Evolutionary conservation across 805 yeast genomes (phyloP).

Genomic region (Starmerella sp.): DNA sequence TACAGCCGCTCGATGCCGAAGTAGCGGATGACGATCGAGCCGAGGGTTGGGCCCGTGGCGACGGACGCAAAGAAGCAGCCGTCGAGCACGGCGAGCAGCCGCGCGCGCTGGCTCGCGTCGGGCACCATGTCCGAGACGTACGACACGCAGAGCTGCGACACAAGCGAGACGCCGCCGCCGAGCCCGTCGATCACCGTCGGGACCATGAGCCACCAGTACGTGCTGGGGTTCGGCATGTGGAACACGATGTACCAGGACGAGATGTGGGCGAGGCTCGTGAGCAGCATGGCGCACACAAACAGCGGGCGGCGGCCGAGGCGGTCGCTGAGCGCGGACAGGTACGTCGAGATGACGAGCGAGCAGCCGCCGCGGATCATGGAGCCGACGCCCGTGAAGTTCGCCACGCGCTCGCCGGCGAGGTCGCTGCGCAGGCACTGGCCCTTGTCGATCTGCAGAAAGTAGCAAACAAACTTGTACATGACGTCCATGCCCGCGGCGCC

Average conservation of each 20-base stretch:
- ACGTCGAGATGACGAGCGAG: slow-evolving; percentile 15
- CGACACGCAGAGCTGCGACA: slow-evolving; percentile 18
- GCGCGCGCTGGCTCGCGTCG: slow-evolving; percentile 19
- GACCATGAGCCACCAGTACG: slow-evolving; percentile 21
- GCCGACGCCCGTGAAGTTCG: slow-evolving; percentile 15
- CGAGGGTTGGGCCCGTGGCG: slow-evolving; percentile 22
- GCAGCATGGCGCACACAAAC: slow-evolving; percentile 13
- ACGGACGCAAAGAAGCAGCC: slow-evolving; percentile 21
- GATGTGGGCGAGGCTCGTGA: slow-evolving; percentile 11
- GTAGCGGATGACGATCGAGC: slow-evolving; percentile 16
- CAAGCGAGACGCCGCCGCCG: slow-evolving; percentile 20
- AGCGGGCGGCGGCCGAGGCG: slow-evolving; percentile 22
- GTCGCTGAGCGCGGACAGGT: slow-evolving; percentile 21
- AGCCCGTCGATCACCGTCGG: slow-evolving; percentile 19
- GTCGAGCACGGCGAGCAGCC: slow-evolving; percentile 18
- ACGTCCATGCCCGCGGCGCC: slow-evolving; percentile 21
- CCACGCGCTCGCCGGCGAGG: slow-evolving; percentile 15
- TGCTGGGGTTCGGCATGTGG: slow-evolving; percentile 13
- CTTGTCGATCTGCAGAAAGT: slow-evolving; percentile 10
- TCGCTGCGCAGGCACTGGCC: slow-evolving; percentile 19
- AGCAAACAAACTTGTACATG: slow-evolving; percentile 20
- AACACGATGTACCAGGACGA: slow-evolving; percentile 22
- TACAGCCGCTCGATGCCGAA: slow-evolving; percentile 17
- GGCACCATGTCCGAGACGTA: slow-evolving; percentile 22
- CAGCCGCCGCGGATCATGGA: slow-evolving; percentile 14